phyloP scores from a whole-genome alignment of 768 basidiomycete genomes.

The Pilatotrama ljubarskyi region DNA sequence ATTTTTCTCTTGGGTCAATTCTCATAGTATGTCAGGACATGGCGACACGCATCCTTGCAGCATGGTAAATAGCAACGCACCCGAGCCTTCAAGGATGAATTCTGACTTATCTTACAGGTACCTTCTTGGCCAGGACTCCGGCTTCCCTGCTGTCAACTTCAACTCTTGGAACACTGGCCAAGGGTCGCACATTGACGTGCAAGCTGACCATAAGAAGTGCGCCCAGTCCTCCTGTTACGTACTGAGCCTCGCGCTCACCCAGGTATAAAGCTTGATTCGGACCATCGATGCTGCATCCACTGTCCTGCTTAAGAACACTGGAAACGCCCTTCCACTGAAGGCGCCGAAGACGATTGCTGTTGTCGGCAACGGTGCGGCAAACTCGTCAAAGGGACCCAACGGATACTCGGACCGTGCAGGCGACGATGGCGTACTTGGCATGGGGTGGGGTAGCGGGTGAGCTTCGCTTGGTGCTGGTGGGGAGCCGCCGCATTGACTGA shows the following conservation, averaged over 20 bases:
- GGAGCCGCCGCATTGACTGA: not conserved
- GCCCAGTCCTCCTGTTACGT: not conserved
- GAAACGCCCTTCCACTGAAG: slow-evolving; percentile 46
- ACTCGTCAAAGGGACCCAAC: slow-evolving; percentile 58
- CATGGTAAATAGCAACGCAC: slow-evolving; percentile 50
- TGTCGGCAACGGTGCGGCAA: slow-evolving; percentile 59
- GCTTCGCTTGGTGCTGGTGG: slow-evolving; percentile 18
- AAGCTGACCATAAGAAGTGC: slow-evolving; percentile 56
- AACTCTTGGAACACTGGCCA: slow-evolving; percentile 46
- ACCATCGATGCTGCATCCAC: slow-evolving; percentile 62
- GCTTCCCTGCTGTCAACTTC: slow-evolving; percentile 69
- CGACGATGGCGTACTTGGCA: slow-evolving; percentile 58
- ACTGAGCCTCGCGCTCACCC: not conserved
- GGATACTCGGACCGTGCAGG: slow-evolving; percentile 54
- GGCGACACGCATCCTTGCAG: slow-evolving; percentile 73
- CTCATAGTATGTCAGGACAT: slow-evolving; percentile 42
- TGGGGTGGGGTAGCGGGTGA: slow-evolving; percentile 50
- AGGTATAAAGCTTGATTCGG: slow-evolving; percentile 41
- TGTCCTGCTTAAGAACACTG: slow-evolving; percentile 61
- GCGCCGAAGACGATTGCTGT: slow-evolving; percentile 51
- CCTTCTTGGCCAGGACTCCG: slow-evolving; percentile 55
- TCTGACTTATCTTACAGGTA: slow-evolving; percentile 31
- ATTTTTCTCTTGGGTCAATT: no score
- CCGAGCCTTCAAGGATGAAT: not conserved
- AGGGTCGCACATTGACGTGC: slow-evolving; percentile 58